Percentiles rank a stretch among this genome's conserved stretches.
phyloP scores from a whole-genome alignment of 768 basidiomycete genomes.

The Cystofilobasidium capitatum region DNA sequence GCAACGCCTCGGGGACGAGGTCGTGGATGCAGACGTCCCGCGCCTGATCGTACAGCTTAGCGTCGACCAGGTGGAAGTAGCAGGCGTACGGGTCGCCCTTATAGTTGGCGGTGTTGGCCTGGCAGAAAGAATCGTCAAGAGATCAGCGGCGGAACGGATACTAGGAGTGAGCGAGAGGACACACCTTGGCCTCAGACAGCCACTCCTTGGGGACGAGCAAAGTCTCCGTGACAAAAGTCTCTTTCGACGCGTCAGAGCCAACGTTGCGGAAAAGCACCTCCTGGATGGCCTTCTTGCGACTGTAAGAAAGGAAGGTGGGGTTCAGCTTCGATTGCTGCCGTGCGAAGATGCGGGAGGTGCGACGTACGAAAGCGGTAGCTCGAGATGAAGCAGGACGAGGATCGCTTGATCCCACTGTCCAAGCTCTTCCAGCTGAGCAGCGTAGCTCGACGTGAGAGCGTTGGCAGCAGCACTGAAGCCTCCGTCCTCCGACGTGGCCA shows the following conservation, averaged over 20 bases:
- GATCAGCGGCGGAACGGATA: not conserved
- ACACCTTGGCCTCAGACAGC: slow-evolving; percentile 82
- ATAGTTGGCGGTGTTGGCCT: slow-evolving; percentile 61
- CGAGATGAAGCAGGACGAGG: slow-evolving; percentile 82
- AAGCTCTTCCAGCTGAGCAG: slow-evolving; percentile 68
- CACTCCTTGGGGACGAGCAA: slow-evolving; percentile 72
- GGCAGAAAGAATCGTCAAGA: not conserved
- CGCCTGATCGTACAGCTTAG: slow-evolving; percentile 60
- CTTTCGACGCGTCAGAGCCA: slow-evolving; percentile 31
- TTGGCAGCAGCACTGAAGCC: slow-evolving; percentile 81
- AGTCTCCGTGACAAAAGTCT: slow-evolving; percentile 48
- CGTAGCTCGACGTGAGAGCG: slow-evolving; percentile 70
- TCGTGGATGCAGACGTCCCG: slow-evolving; percentile 77
- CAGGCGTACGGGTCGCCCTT: slow-evolving; percentile 58
- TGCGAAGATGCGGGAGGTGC: not conserved
- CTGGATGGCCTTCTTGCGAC: slow-evolving; percentile 71
- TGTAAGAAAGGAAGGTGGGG: slow-evolving; percentile 35
- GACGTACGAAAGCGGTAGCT: slow-evolving; percentile 64
- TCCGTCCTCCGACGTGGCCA: slow-evolving; percentile 41
- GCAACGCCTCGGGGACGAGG: slow-evolving; percentile 76
- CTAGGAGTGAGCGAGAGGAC: not conserved
- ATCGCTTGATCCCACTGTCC: slow-evolving; percentile 75
- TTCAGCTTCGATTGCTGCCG: not conserved
- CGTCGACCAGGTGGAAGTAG: slow-evolving; percentile 64
- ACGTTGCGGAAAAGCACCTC: slow-evolving; percentile 59